Evolutionary conservation across 2,329 filamentous ascomycete genomes (phyloP), one percentile per base, ranked within the genome.

Genomic region (Scedosporium dehoogii): DNA sequence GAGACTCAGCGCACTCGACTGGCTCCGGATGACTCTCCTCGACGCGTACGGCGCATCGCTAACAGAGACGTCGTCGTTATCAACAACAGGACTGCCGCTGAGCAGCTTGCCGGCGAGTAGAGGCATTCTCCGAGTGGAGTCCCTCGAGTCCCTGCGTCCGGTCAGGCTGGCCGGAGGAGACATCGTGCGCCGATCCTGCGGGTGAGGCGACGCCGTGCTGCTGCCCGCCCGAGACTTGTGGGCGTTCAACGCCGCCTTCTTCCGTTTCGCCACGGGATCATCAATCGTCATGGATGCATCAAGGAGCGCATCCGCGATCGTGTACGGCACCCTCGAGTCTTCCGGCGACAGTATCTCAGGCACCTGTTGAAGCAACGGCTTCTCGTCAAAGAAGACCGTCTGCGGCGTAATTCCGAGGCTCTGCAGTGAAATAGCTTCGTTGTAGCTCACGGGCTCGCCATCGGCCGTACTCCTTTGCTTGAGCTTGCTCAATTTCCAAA

Each of bases 281-380:
- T 93, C 89, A 65, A 94, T 91, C 0, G 89, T 92, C 76, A 91
- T 92, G 1, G 92, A 96, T 6, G 94, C 94, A 73, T 97, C 94
- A 33, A 96, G 79, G 16, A 97, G 79, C 5, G 94, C 94, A 74
- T 97, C 93, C 3, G 90, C 86, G 67, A 97, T 94, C 0, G 92
- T 96, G 67, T 91, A 89, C 4, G 85, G 83, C 6, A 69, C 65
- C 63, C 71, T 78, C 63, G 74, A 65, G 16, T 75, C 73, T 51
- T 70, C 67, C 64, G 76, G 68, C 27, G 69, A 64, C 64, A 71
- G 65, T 66, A 70, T 70, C 12, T 69, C 62, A 23, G 33, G 48
- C 1, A 73, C 70, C 56, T 76, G 74, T 23, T 78, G 79, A 9
- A 85, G 75, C 33, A 38, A 14, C 7, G 84, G 81, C 46, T 85